These are phyloP conservation scores for Acacia pycnantha DNA, from an alignment of 331 rosid species.

Conservation along the genomic window DNA sequence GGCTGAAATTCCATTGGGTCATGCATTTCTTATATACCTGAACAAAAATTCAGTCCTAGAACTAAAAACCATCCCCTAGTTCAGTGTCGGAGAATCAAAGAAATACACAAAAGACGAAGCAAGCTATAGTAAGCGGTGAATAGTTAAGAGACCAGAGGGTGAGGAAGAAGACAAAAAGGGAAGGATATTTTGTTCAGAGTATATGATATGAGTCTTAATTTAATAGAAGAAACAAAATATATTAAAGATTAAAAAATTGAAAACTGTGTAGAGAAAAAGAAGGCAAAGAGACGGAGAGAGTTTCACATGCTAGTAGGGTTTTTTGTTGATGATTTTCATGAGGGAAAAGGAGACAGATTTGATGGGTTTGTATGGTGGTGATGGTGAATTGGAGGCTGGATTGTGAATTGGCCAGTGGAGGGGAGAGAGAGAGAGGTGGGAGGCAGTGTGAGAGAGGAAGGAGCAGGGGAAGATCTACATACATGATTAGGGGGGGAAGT, in stretches of 20 bases:
- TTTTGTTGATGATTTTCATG: background rate
- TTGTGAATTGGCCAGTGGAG: too few relatives aligned
- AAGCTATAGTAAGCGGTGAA: constrained; percentile 20
- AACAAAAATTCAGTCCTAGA: background rate
- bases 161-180: constrained; percentile 37
- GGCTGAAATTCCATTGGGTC: constrained; percentile 56
- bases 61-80: background rate
- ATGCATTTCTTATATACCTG: constrained; percentile 43
- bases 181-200: constrained; percentile 28
- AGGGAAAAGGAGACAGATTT: constrained; percentile 1
- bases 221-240: too few relatives aligned
- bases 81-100: background rate
- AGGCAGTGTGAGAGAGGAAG: too few relatives aligned
- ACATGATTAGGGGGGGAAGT: too few relatives aligned
- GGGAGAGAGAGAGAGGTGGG: too few relatives aligned
- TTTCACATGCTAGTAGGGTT: background rate
- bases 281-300: background rate
- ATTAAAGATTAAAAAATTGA: background rate
- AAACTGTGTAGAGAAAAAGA: background rate
- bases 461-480: too few relatives aligned
- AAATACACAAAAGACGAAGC: background rate
- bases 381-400: background rate
- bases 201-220: too few relatives aligned
- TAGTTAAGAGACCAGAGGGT: background rate
- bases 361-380: background rate